Conservation (phyloP, 371 early-diverging fungal genomes). For the Lichtheimia ornata region DNA sequence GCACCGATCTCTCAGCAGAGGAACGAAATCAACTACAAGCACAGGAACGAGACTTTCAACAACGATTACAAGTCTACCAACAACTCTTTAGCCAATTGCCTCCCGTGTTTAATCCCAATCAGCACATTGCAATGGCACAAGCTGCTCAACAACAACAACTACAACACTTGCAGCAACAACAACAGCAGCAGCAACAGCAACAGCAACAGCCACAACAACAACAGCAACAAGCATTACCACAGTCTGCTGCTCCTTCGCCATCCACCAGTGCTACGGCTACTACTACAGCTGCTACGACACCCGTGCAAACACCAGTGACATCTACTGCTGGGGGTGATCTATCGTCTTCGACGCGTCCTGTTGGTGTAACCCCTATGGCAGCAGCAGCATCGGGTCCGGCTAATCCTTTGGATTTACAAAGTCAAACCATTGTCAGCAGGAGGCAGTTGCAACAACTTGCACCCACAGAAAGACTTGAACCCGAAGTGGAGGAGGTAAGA, state of each 20-base stretch:
- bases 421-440: conserved; percentile 72
- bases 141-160: neutral
- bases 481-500: conserved; percentile 78
- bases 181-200: conserved; percentile 6
- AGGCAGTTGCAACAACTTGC: conserved; percentile 79
- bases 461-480: conserved; percentile 81
- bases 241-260: neutral
- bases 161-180: neutral
- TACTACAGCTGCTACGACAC: conserved; percentile 12
- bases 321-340: conserved; percentile 10
- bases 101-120: conserved; percentile 6
- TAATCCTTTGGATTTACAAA: conserved; percentile 77
- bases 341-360: neutral
- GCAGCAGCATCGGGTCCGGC: conserved; percentile 32
- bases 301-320: conserved; percentile 6
- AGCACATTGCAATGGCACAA: conserved; percentile 5
- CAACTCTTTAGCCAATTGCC: conserved; percentile 1
- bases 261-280: neutral
- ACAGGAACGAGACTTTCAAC: conserved; percentile 22
- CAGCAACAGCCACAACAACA: conserved; percentile 13
- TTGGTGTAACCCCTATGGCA: neutral
- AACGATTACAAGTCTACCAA: conserved; percentile 16
- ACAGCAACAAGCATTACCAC: neutral
- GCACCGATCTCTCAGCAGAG: conserved; percentile 33
- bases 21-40: conserved; percentile 29